These are phyloP conservation scores for Podospora sp. DNA, from an alignment of 495 filamentous ascomycete genomes.

Conservation along the genomic window DNA sequence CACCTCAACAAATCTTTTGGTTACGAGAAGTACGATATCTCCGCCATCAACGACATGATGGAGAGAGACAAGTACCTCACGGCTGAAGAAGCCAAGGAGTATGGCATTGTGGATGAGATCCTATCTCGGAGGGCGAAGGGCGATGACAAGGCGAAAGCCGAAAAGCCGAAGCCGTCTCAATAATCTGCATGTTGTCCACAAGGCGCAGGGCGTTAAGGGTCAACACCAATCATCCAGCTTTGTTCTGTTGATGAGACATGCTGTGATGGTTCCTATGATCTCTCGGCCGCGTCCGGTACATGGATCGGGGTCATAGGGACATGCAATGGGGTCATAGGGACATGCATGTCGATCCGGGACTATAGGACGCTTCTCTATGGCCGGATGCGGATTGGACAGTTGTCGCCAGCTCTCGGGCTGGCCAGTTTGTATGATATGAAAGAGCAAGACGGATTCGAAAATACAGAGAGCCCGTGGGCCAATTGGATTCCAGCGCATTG, in stretches of 20 bases:
- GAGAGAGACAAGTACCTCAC: conserved; percentile 94
- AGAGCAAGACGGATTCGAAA: too few relatives aligned
- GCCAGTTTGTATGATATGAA: too few relatives aligned
- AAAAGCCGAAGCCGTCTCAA: conserved; percentile 27
- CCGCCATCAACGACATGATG: conserved; percentile 91
- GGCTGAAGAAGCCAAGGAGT: conserved; percentile 80
- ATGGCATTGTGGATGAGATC: conserved; percentile 92
- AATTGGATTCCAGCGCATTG: not conserved
- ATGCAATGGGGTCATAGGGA: not conserved
- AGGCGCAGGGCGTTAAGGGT: not conserved
- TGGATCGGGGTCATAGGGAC: not conserved
- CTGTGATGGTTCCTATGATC: conserved; percentile 1
- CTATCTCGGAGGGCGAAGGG: conserved; percentile 54
- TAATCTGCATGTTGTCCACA: conserved; percentile 19
- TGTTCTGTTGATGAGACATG: not conserved
- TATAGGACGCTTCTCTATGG: not conserved
- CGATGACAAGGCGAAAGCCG: conserved; percentile 29
- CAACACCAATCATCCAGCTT: not conserved
- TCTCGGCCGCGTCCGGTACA: not conserved
- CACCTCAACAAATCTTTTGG: conserved; percentile 79
- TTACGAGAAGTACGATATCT: conserved; percentile 59
- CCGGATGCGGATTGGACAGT: too few relatives aligned
- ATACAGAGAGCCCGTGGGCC: not conserved
- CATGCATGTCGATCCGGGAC: not conserved
- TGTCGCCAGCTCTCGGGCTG: too few relatives aligned